Percentiles rank a stretch among this genome's conserved stretches.
Conservation (phyloP, 768 basidiomycete species). For the Mycena alexandri region DNA sequence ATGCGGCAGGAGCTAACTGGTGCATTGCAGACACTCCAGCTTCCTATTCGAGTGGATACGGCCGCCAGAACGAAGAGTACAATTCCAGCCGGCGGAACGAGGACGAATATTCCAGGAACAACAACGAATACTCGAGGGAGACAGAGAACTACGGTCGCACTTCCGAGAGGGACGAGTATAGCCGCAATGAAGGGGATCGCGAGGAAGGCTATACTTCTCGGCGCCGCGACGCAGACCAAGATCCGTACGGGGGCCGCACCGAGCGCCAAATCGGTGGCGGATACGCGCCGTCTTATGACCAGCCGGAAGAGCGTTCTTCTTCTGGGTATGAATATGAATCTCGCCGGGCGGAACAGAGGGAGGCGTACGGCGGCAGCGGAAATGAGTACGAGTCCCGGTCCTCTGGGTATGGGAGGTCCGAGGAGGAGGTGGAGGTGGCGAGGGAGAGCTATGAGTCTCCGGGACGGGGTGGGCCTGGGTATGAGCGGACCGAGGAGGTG, state of each 20-base stretch:
- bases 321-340: constrained; percentile 15
- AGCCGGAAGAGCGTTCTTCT: constrained; percentile 20
- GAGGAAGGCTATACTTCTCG: constrained; percentile 2
- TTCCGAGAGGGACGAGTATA: constrained; percentile 26
- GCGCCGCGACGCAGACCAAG: constrained; percentile 25
- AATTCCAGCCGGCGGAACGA: constrained; percentile 12
- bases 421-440: constrained; percentile 5
- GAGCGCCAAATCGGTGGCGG: constrained; percentile 10
- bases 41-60: constrained; percentile 17
- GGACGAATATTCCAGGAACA: constrained; percentile 4
- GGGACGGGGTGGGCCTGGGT: constrained; percentile 21
- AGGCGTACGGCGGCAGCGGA: constrained; percentile 18
- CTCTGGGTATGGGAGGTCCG: constrained; percentile 30
- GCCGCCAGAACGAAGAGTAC: constrained; percentile 7
- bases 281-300: constrained; percentile 22
- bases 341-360: background rate
- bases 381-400: constrained; percentile 16
- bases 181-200: background rate
- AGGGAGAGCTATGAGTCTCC: constrained; percentile 34
- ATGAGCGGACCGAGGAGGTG: constrained; percentile 19
- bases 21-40: constrained; percentile 1
- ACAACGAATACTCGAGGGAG: constrained; percentile 11
- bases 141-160: constrained; percentile 27
- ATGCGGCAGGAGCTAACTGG: background rate
- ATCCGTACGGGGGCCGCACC: constrained; percentile 19